Evolutionary conservation across 192 early-diverging fungal species (phyloP), one percentile per base, ranked within the genome.

Genomic region (Glomus cerebriforme): DNA sequence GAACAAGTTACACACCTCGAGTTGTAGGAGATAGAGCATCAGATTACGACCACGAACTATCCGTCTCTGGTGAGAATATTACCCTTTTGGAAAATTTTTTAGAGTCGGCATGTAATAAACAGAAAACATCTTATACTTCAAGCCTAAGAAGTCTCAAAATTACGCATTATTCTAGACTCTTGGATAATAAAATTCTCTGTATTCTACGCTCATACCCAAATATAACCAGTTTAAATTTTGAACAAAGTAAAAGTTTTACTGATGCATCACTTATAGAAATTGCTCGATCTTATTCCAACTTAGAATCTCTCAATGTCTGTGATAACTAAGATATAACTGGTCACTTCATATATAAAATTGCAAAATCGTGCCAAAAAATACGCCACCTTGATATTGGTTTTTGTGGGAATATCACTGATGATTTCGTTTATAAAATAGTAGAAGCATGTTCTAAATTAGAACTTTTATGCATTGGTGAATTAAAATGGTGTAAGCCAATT

Each of bases 81-180:
- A 60, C 59, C 26, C 59, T 60, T 60, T 60, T 60, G n/a, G 59
- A 60, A 60, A 27, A 60, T 26, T 60, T 60, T 60, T 60, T 60
- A 60, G 59, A 59, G n/a, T 59, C n/a, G n/a, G 58, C 58, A 59
- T 59, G 58, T 60, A 60, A 60, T 26, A 60, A 60, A 60, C 59
- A 60, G 26, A 60, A 26, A 60, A 60, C 59, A 60, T 22, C 59
- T 27, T 27, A 60, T 60, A 60, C n/a, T 60, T 60, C n/a, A 60
- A 60, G 59, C 26, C 59, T 60, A 60, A 60, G 26, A 60, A 60
- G 59, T 27, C 26, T 60, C 59, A 60, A 60, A 60, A 60, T 60
- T 60, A 27, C 59, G 26, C 26, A 60, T 72, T 73, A 26, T 73
- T 73, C 43, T 73, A 73, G 43, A 73, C 71, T 73, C 47, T 73